These are phyloP conservation scores for Solanum pinnatisectum DNA, from an alignment of 257 asterid genomes.

Conservation along the genomic window DNA sequence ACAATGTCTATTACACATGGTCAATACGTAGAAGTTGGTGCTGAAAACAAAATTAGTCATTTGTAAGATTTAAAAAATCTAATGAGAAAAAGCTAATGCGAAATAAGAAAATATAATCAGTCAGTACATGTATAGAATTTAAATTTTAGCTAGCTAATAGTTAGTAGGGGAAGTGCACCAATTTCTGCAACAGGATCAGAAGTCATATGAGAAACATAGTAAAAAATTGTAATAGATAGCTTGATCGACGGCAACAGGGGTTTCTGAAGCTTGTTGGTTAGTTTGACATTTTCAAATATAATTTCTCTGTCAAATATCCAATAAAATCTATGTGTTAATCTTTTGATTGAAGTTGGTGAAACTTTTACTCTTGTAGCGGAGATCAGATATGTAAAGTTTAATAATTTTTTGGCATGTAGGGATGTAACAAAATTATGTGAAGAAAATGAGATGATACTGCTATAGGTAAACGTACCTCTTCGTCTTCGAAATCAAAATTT, in stretches of 20 bases:
- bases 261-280: not conserved
- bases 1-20: not conserved
- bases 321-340: too few species aligned
- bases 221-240: too few species aligned
- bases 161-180: not conserved
- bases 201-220: too few species aligned
- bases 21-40: not conserved
- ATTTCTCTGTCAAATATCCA: not conserved
- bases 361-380: not conserved
- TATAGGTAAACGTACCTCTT: not conserved
- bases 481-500: not conserved
- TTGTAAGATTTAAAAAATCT: too few species aligned
- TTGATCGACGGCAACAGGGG: not conserved
- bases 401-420: not conserved
- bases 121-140: too few species aligned
- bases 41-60: too few species aligned
- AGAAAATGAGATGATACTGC: not conserved
- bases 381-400: not conserved
- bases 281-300: not conserved
- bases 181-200: not conserved
- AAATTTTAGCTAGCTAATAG: not conserved
- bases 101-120: too few species aligned
- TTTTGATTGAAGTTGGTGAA: not conserved
- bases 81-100: not conserved
- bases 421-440: not conserved